Base-by-base conservation (phyloP, 169 alveolate species). In the Plasmodium knowlesi region DNA sequence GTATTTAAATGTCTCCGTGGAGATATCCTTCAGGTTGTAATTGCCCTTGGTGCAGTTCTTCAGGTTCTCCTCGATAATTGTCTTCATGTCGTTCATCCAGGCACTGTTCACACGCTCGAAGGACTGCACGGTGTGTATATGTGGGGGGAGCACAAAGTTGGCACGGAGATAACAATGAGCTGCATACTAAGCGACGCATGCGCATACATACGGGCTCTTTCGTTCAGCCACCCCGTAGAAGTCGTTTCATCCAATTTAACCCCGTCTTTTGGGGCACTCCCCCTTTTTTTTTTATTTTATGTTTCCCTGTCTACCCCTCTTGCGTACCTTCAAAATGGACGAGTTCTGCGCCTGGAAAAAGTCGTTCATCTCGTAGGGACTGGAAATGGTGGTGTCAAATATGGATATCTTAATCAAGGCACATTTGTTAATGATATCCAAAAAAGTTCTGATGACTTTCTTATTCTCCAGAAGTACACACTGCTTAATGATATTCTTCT, bases 11-110 rank as follows among this genome's bases (percentile, higher is more conserved):
- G 94, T 88, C 53, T 88, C 94, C 34, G 82, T 73, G 22, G 94
- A 88, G 43, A 88, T 79, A 22, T 88, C 94, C 83, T 88, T 88
- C n/a, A 88, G 41, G 34, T 30, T 88, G 46, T 88, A 88, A 25
- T 88, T 88, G 53, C 94, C 94, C 71, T 88, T 88, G 8, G 94
- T 79, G 73, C 94, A 88, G 34, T 88, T 46, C 53, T 88, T 88
- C 82, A 88, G 70, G 90, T 88, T 88, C 5, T 88, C 94, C 72
- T 88, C 94, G 4, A 88, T 88, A 22, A 81, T 88, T 39, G 50
- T 61, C 82, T 88, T 88, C 25, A 88, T 88, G 74, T 88, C 94
- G 53, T 67, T 73, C 94, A 88, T 88, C 94, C 94, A 88, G 72
- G 73, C 71, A 50, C 61, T 88, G 78, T 88, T 88, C n/a, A 88